These are phyloP conservation scores for Xylaria sp. DNA, from an alignment of 2,329 filamentous ascomycete genomes.

Conservation along the genomic window DNA sequence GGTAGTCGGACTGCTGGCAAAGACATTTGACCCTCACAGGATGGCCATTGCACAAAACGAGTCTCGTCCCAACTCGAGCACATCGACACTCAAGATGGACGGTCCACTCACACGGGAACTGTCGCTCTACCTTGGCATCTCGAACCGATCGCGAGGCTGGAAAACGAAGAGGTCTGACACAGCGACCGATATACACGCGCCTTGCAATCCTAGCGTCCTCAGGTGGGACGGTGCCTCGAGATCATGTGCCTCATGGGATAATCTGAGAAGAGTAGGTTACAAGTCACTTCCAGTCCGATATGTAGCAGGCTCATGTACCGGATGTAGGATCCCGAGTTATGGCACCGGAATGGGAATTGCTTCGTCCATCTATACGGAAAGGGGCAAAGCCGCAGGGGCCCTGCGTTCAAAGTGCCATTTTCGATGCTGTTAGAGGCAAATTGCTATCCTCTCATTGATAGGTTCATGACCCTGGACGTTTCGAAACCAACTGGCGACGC, in stretches of 20 bases:
- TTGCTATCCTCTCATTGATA: conserved; percentile 63
- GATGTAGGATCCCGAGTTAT: conserved; percentile 72
- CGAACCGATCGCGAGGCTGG: conserved; percentile 40
- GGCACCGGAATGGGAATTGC: conserved; percentile 69
- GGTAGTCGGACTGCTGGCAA: neutral
- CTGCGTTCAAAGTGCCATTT: conserved; percentile 69
- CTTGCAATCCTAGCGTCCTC: conserved; percentile 41
- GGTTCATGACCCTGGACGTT: conserved; percentile 46
- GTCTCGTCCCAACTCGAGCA: neutral
- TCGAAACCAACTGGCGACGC: conserved; percentile 7
- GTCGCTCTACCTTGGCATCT: conserved; percentile 39
- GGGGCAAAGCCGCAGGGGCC: conserved; percentile 65
- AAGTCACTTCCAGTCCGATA: neutral
- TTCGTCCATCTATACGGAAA: conserved; percentile 69
- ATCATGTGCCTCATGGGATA: conserved; percentile 50
- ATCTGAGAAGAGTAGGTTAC: conserved; percentile 48
- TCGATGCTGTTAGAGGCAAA: conserved; percentile 57
- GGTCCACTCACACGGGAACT: conserved; percentile 18
- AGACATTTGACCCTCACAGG: conserved; percentile 4
- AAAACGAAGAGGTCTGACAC: conserved; percentile 40
- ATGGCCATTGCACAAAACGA: conserved; percentile 3
- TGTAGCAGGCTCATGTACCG: conserved; percentile 10
- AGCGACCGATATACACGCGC: conserved; percentile 32
- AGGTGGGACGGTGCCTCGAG: conserved; percentile 55
- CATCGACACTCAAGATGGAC: conserved; percentile 12